phyloP scores from a whole-genome alignment of 176 grass and related monocot species.

The Stipa capillata region DNA sequence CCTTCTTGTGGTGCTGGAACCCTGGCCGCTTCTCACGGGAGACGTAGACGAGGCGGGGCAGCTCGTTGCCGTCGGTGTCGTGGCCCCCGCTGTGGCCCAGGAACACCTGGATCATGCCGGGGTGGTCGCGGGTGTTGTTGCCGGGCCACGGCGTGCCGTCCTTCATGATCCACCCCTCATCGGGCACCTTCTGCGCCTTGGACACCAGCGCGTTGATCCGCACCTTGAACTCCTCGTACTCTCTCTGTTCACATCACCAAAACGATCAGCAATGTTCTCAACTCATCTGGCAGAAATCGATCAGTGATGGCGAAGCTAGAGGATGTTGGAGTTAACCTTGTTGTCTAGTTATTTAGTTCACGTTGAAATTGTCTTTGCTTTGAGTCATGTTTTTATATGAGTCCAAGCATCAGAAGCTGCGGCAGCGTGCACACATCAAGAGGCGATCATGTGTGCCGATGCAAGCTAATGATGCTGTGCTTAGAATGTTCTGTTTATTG shows the following conservation, averaged over 20 bases:
- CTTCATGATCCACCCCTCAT: slow-evolving; percentile 96
- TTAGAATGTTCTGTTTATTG: no score
- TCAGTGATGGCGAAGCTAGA: neutral
- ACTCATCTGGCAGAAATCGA: neutral
- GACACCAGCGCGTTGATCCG: slow-evolving; percentile 91
- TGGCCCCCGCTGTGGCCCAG: slow-evolving; percentile 91
- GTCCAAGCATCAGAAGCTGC: no score
- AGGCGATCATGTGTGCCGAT: no score
- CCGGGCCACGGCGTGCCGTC: slow-evolving; percentile 97
- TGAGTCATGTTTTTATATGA: no score
- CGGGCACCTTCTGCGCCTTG: slow-evolving; percentile 80
- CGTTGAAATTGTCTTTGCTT: no score
- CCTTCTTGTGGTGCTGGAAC: slow-evolving; percentile 99
- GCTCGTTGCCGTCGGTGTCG: slow-evolving; percentile 90
- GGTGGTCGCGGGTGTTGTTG: slow-evolving; percentile 98
- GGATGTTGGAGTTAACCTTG: no score
- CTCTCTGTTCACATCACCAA: slow-evolving; percentile 69
- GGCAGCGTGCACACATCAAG: no score
- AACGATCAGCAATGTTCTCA: neutral
- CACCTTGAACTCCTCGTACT: slow-evolving; percentile 99
- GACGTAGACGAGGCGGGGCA: slow-evolving; percentile 90
- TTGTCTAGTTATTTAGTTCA: no score
- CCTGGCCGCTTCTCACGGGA: slow-evolving; percentile 97
- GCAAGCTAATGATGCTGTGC: no score
- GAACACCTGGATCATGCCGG: slow-evolving; percentile 99